Base-by-base conservation (phyloP, 2,329 filamentous ascomycete species). In the Chrysosporium keratinophilum region DNA sequence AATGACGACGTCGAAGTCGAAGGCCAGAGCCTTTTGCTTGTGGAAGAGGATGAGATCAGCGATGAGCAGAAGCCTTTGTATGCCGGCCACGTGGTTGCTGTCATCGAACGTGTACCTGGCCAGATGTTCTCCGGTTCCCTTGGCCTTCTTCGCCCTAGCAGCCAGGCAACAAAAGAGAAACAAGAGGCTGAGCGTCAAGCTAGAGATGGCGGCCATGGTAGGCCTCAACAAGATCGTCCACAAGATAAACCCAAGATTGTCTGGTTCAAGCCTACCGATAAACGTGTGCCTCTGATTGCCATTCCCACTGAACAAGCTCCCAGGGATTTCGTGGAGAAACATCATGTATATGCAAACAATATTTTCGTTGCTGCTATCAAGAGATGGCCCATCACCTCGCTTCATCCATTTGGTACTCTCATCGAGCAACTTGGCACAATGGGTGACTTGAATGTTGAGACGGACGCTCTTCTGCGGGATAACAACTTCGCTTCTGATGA, bases 321-420 rank as follows among this genome's bases (percentile, higher is more conserved):
- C 17, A 85, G 89, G 35, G 93, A 97, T 72, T 98, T 98, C 64
- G 93, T 98, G 28, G 93, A 98, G 76, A 95, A 93, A 71, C 93
- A 98, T 69, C 88, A 95, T 69, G 88, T 96, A 31, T 98, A 97
- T 64, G 89, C 91, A 54, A 94, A 95, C 72, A 86, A 89, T 64
- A 98, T 98, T 64, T 98, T 98, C 61, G 93, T 98, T 62, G 93
- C 93, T 46, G 96, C 90, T 75, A 98, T 98, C 73, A 98, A 98
- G 80, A 83, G 93, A 66, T 98, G 93, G 93, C 93, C 93, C 59
- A 98, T 98, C 65, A 98, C 93, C 28, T 98, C 93, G n/a, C 82
- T 98, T 54, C 93, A 98, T 74, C 93, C 93, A 33, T 98, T 98
- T 65, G 93, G 93, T 67, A 98, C 93, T 7, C 82, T 98, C 45